Evolutionary conservation across 208 protist genomes (phyloP), one percentile per base, ranked within the genome.

Genomic region (Leishmania gerbilli): DNA sequence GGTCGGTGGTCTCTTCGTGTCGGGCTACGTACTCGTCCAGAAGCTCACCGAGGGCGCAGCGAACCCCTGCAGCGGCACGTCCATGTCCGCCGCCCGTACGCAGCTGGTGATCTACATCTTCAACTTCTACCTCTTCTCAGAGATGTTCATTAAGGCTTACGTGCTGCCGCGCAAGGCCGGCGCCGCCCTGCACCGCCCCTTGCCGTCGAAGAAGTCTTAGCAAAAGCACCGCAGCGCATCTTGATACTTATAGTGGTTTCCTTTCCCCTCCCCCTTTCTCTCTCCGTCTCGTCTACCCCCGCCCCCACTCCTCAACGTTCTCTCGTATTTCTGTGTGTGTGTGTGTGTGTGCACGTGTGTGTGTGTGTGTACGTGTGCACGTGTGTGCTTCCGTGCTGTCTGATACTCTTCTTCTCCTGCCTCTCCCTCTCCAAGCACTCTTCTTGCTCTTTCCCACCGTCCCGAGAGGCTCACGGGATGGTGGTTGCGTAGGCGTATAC

Each of bases 81-180:
- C 78, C 37, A 31, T 87, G n/a, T 84, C 81, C 56, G 83, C 84
- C 40, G 79, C 79, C 71, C 81, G 87, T 53, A 79, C 84, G 40
- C 91, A 95, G 74, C 83, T 98, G 27, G 74, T 90, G 49, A 97
- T 99, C 84, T 99, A 99, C 86, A 85, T 93, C 71, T 93, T 87
- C 56, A 98, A 99, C 87, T 96, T 98, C 69, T 92, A 95, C 84
- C 93, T 99, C 87, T 99, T 99, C 83, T 88, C 91, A 7, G 88
- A 97, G 80, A 95, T 99, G 90, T 98, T 98, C 79, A 77, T 96
- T 45, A 91, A 95, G 84, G 76, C 82, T 49, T 98, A 98, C 86
- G 58, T 98, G 21, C 72, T 89, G 58, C 86, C 87, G 21, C 86
- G 62, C 71, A 88, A 85, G 85, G 64, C 71, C 51, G n/a, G 64